A percentile compares a stretch with the other conserved stretches of the same genome.
These are phyloP conservation scores for Dissophora globulifera DNA, from an alignment of 192 early-diverging fungal genomes.

Conservation along the genomic window DNA sequence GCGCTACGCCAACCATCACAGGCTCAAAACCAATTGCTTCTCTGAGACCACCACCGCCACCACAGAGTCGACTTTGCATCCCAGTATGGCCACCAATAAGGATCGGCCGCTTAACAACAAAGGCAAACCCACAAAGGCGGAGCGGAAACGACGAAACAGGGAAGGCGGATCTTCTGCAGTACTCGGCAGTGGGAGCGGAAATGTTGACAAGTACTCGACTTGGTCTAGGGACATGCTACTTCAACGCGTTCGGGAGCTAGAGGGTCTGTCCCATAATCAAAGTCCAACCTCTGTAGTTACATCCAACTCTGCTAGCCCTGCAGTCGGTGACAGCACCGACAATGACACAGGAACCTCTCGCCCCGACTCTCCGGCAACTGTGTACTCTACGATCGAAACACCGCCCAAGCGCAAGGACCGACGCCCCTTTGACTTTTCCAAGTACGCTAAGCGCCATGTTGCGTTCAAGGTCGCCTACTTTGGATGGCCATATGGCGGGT, in stretches of 20 bases:
- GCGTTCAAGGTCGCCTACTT: constrained; percentile 92
- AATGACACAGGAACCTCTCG: not conserved
- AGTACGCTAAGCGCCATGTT: constrained; percentile 79
- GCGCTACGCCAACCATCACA: not conserved
- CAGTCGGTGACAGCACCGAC: constrained; percentile 7
- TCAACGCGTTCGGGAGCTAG: constrained; percentile 35
- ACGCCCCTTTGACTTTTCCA: constrained; percentile 79
- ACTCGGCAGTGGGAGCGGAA: constrained; percentile 6
- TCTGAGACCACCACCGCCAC: no score
- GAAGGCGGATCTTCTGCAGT: constrained; percentile 18
- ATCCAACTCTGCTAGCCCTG: constrained; percentile 15
- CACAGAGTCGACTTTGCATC: not conserved
- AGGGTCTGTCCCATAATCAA: constrained; percentile 5
- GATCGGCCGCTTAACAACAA: constrained; percentile 12
- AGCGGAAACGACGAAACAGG: constrained; percentile 23
- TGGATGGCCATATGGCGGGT: constrained; percentile 90
- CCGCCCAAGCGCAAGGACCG: constrained; percentile 36
- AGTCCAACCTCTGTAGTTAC: no score
- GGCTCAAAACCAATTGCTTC: no score
- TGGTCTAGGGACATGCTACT: constrained; percentile 38
- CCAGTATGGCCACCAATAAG: constrained; percentile 44
- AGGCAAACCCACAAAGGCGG: constrained; percentile 30
- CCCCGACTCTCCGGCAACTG: constrained; percentile 7
- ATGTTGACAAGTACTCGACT: constrained; percentile 40
- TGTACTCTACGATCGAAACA: constrained; percentile 32